Base-by-base conservation (phyloP, 148 eudicot genomes). In the Arctostaphylos glauca region DNA sequence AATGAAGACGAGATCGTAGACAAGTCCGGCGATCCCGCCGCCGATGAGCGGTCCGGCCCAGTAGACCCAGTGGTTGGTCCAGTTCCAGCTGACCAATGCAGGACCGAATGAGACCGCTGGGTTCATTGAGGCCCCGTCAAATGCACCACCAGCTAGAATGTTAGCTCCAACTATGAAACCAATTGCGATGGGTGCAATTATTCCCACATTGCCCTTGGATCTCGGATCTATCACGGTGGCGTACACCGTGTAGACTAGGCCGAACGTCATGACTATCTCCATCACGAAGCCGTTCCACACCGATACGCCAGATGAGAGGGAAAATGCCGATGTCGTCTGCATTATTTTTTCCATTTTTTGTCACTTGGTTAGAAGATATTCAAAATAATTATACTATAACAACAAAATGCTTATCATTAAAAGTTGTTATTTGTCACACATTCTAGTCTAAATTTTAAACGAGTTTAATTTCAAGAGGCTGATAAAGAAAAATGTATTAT, bases 191-290 rank as follows among this genome's bases (percentile, higher is more conserved):
- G 91, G 91, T 5, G 91, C 91, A 4, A 89, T 83, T 13, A 74
- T 86, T 3, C 91, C 91, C 12, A 89, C 41, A 6, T 85, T 81
- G 25, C 91, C 91, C 86, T 89, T 89, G 13, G 76, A 19, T 88
- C 75, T 89, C 6, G 89, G 91, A 83, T 89, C 91, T 6, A 83
- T 18, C 8, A 89, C 91, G 18, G 91, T 88, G 80, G 93, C 93
- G 74, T 90, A 87, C 6, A 87, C 89, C 2, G 89, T 84, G 88
- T 86, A 86, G 6, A 87, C 89, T 0, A 87, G 79, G 4, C 92
- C 92, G 78, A 90, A 90, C 5, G 93, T 91, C 93, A 91, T 89
- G 84, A 91, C 93, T 6, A 91, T 91, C 80, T 91, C 93, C 74
- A 91, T 66, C 7, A 91, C 91, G 19, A 91, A 41, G 0, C 91